Base-by-base conservation (phyloP, 768 basidiomycete genomes). In the Trametes cingulata region DNA sequence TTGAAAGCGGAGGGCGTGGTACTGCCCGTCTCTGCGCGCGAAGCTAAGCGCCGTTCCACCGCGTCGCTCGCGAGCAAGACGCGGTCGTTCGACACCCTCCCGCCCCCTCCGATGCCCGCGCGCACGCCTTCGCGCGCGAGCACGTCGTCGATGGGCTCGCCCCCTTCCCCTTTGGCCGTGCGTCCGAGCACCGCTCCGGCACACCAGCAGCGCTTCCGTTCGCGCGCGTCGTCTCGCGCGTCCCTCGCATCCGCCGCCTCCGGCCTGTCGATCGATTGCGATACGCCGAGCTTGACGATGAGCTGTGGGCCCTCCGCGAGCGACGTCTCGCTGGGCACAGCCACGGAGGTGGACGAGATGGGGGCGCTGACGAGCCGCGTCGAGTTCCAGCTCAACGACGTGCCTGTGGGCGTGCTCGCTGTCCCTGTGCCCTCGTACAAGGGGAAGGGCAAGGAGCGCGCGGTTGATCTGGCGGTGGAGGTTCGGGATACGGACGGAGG, bases 1-100 rank as follows among this genome's bases (percentile, higher is more conserved):
- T 57, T 72, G 24, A 66, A 64, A 45, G 66, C 58, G 15, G 61
- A 65, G 40, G 69, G 71, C 53, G 69, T 72, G 25, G 60, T 72
- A 39, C 59, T 72, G 58, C 71, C 71, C 20, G 64, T 72, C 12
- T 59, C 58, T 36, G 64, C 61, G 58, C 63, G 59, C 49, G 68
- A 65, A 45, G 58, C 56, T 5, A 52, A 58, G 24, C 59, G 67
- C 15, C 63, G 65, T 14, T 65, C 65, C 1, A 62, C 57, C 17
- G 49, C 55, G 15, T 55, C 63, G 36, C 27, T 58, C 36, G 33
- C 57, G 3, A 15, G 49, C 15, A 27, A 17, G 15, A 19, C n/a
- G 40, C 12, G 33, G 3, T 41, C 56, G 56, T 40, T 43, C 22
- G 42, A 56, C 29, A 20, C 55, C 52, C 62, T 56, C 33, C 41